phyloP scores from a whole-genome alignment of 768 basidiomycete species.

The Russula olivacea region DNA sequence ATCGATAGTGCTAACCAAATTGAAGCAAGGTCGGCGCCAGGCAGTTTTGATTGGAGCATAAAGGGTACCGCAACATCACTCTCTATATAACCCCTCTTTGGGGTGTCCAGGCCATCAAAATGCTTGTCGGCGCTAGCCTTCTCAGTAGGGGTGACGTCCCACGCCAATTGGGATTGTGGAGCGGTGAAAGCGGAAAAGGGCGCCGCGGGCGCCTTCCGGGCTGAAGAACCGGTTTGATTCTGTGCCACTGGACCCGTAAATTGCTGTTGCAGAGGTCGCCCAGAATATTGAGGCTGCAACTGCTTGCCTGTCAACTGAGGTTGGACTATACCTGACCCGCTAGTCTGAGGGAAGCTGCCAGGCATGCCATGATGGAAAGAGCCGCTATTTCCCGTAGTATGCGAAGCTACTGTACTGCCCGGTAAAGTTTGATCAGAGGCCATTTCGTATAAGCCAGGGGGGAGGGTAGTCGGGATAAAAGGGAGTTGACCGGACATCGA shows the following conservation, averaged over 20 bases:
- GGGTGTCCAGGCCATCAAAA: constrained; percentile 77
- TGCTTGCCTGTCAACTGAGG: constrained; percentile 28
- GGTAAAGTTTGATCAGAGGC: constrained; percentile 37
- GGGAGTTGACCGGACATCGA: constrained; percentile 74
- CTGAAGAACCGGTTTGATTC: constrained; percentile 28
- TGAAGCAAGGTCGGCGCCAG: constrained; percentile 77
- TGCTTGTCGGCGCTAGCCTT: constrained; percentile 71
- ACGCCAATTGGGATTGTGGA: constrained; percentile 35
- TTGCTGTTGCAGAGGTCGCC: constrained; percentile 36
- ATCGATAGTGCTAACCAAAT: constrained; percentile 64
- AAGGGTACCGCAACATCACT: constrained; percentile 95
- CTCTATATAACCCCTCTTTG: constrained; percentile 74
- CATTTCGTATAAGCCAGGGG: constrained; percentile 81
- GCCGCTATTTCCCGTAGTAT: constrained; percentile 53
- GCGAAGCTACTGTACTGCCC: constrained; percentile 37
- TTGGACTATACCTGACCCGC: constrained; percentile 42
- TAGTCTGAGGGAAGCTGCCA: constrained; percentile 52
- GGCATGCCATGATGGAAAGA: constrained; percentile 52
- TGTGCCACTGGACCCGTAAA: constrained; percentile 14
- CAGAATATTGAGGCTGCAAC: constrained; percentile 61
- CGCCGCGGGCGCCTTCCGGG: constrained; percentile 28
- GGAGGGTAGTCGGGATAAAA: constrained; percentile 66
- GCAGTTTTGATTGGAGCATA: constrained; percentile 83
- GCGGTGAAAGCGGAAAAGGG: constrained; percentile 20
- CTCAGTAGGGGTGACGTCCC: constrained; percentile 82